phyloP scores from a whole-genome alignment of 179 eudicot species.

The Sideroxylon spinosum region DNA sequence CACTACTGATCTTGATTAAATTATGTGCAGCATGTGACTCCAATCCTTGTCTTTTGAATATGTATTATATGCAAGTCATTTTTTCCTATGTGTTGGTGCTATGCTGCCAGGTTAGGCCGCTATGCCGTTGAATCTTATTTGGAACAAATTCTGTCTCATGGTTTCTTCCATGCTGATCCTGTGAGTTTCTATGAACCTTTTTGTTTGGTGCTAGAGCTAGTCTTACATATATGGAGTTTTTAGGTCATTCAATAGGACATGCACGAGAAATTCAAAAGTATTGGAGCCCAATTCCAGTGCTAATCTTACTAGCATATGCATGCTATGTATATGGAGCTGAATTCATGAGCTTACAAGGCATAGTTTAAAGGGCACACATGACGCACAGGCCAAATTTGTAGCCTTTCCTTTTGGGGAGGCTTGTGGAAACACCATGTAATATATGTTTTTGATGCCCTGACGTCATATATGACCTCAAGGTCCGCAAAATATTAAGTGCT shows the following conservation, averaged over 20 bases:
- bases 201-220: not conserved
- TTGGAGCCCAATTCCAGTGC: not conserved
- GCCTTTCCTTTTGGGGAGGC: not conserved
- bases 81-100: conserved; percentile 13
- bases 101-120: conserved; percentile 59
- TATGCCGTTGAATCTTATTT: conserved; percentile 93
- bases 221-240: not conserved
- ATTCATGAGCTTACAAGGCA: not conserved
- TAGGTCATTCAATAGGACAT: not conserved
- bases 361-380: not conserved
- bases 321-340: conserved; percentile 5
- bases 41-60: conserved; percentile 6
- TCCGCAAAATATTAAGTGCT: not conserved
- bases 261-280: not conserved
- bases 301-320: not conserved
- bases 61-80: not conserved
- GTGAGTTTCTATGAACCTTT: conserved; percentile 37
- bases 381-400: not conserved
- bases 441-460: not conserved
- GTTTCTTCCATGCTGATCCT: conserved; percentile 95
- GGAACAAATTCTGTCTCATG: conserved; percentile 87
- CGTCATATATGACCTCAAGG: no score
- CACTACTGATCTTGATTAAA: not conserved
- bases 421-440: not conserved
- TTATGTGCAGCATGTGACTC: not conserved